Base-by-base conservation (phyloP, 768 basidiomycete species). In the Calocera cornea region DNA sequence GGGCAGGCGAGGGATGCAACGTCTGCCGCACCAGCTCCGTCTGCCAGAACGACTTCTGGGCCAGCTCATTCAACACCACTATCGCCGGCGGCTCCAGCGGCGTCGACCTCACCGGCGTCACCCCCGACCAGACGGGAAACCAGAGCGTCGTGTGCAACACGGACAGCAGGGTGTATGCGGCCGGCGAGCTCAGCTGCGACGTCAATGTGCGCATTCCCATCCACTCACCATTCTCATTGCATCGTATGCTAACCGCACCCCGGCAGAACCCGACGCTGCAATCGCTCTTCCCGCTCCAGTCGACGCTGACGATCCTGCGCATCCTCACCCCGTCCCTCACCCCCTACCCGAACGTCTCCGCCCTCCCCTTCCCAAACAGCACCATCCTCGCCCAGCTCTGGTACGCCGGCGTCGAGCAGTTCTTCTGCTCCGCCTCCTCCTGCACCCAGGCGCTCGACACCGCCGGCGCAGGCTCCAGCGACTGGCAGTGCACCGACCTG, bases 391-490 rank as follows among this genome's bases (percentile, higher is more conserved):
- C 86, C 0, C 88, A 91, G 70, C 78, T 92, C 3, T 86, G 87
- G 75, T 92, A 91, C 74, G 80, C 80, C n/a, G 87, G 89, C 11
- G 84, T 87, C 34, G 90, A 94, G 73, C 92, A 97, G 73, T 97
- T 97, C 78, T 89, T 83, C 75, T 97, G 95, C 74, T 69, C 77
- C 11, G 91, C 92, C 0, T 79, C 84, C 69, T 78, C 81, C 5
- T 97, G 95, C 78, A 77, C 74, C 0, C 92, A 95, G 76, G 77
- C 79, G 17, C 75, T 83, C 24, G 54, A 68, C 70, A 75, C 71
- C 40, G 68, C 76, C 2, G 74, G 70, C 19, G 75, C 77, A 64
- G 54, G 54, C 7, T 60, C 54, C 7, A 78, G 82, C 1, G 78
- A 82, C 64, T 97, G 88, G 87, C 78, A 78, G 19, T 97, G 95